These are phyloP conservation scores for Bryoglossum gracile DNA, from an alignment of 495 filamentous ascomycete species.

Conservation along the genomic window DNA sequence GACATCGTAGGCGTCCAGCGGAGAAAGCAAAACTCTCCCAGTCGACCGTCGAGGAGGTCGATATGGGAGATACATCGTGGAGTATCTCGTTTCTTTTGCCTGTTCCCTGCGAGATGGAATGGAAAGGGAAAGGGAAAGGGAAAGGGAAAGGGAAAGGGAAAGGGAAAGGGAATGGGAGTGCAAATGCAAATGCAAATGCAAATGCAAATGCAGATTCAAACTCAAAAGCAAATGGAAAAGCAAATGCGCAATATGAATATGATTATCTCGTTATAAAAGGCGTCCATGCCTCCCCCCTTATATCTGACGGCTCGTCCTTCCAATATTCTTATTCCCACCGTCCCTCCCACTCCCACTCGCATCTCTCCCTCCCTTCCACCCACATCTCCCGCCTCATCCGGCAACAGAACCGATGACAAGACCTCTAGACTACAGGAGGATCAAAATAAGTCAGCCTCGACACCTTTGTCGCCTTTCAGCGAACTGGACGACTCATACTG, in stretches of 20 bases:
- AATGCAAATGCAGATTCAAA: too few species aligned
- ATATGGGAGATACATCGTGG: too few species aligned
- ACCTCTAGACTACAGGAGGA: background rate
- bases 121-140: too few species aligned
- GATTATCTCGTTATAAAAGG: background rate
- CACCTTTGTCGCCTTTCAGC: background rate
- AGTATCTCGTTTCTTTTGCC: background rate
- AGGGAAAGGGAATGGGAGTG: too few species aligned
- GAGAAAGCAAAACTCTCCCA: background rate
- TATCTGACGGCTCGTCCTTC: too few species aligned
- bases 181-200: too few species aligned
- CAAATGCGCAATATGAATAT: background rate
- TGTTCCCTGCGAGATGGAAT: background rate
- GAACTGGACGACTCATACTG: background rate
- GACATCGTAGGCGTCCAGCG: background rate
- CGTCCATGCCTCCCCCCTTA: background rate
- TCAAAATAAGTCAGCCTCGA: background rate
- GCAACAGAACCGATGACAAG: background rate
- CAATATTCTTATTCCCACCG: background rate
- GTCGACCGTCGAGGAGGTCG: background rate
- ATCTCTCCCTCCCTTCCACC: background rate
- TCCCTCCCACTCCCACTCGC: background rate
- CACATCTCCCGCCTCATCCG: background rate
- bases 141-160: too few species aligned
- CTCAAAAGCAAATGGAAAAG: too few species aligned